Evolutionary conservation across 345 rosid genomes (phyloP).

Genomic region (Eutrema heterophyllum): DNA sequence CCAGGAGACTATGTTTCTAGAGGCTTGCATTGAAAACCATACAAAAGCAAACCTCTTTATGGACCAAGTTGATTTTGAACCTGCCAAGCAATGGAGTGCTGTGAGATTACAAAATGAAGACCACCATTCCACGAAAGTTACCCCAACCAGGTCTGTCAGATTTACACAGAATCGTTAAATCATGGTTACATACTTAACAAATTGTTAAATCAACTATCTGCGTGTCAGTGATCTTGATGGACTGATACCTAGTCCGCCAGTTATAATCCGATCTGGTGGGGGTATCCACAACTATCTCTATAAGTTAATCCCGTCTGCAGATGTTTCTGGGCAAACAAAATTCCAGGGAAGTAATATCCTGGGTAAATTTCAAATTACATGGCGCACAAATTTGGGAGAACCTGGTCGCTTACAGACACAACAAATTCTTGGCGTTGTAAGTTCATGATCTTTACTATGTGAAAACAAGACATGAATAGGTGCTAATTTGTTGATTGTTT

Average conservation of each 20-base stretch:
- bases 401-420: constrained; percentile 98
- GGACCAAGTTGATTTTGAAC: constrained; percentile 99
- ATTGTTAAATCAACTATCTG: too few relatives aligned
- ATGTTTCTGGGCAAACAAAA: constrained; percentile 44
- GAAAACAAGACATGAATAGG: background rate
- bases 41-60: constrained; percentile 85
- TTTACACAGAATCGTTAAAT: background rate
- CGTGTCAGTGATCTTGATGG: constrained; percentile 39
- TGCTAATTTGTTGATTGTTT: background rate
- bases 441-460: constrained; percentile 25
- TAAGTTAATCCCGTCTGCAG: constrained; percentile 48
- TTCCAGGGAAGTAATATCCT: constrained; percentile 69
- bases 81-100: constrained; percentile 80
- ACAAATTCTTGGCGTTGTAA: constrained; percentile 90
- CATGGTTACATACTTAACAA: background rate
- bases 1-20: constrained; percentile 85
- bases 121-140: constrained; percentile 29
- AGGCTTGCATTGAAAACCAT: constrained; percentile 95
- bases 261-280: constrained; percentile 84
- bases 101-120: constrained; percentile 55
- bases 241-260: constrained; percentile 54
- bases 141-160: constrained; percentile 41
- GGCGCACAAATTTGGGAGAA: constrained; percentile 98
- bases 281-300: constrained; percentile 88
- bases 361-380: constrained; percentile 92